Base-by-base conservation (phyloP, 2,329 filamentous ascomycete species). In the Aspergillus sojae region DNA sequence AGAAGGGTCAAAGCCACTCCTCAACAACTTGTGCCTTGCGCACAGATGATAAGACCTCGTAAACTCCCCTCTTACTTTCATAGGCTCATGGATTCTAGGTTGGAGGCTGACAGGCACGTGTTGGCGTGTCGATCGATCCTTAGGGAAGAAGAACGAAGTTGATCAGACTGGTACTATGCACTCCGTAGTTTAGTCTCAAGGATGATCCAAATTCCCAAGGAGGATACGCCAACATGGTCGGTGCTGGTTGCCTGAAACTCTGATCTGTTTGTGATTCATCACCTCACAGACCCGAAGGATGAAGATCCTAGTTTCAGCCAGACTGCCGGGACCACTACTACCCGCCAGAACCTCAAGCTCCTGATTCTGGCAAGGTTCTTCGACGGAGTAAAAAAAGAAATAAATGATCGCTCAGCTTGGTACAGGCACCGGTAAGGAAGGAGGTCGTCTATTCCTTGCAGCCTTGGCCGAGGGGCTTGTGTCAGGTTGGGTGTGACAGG, bases 251-350 rank as follows among this genome's bases (percentile, higher is more conserved):
- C 46, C 55, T 63, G 58, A 60, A 62, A 59, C 61, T 48, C 26
- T 43, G 57, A 68, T 63, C 61, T 45, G 50, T 53, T 46, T 55
- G 58, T 66, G 63, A 67, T 66, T 64, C 66, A 66, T 67, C 63
- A 63, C 36, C 39, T 60, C 62, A 61, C 55, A 60, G 56, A 55
- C 58, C 57, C 61, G 43, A 61, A 55, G 58, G 60, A 63, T 64
- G 67, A 55, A 63, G 66, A 69, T 69, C 67, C 65, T 67, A 68
- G 67, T 62, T 61, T 45, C 63, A 64, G 64, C 67, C 67, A 69
- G 64, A 69, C 63, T 65, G 64, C 53, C 66, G 67, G 67, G 66
- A 63, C 64, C 61, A 36, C 34, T 41, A 58, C 62, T 61, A 67
- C 61, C 65, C 66, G 63, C 62, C 58, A 60, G 62, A 60, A 26